These are phyloP conservation scores for Ogataea saltuana DNA, from an alignment of 805 yeast species.

Conservation along the genomic window DNA sequence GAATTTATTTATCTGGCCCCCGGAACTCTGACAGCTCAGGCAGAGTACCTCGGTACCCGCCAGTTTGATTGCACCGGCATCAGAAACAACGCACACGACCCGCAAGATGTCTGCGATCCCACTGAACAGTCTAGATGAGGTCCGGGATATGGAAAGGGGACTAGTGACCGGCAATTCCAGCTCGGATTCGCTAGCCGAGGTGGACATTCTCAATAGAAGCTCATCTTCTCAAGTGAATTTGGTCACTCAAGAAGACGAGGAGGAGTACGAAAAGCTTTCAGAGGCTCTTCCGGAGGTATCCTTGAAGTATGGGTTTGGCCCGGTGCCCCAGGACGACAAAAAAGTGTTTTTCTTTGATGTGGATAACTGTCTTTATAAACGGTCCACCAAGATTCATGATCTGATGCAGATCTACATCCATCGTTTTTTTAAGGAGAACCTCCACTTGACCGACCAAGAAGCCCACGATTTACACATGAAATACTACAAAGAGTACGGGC, in stretches of 20 bases:
- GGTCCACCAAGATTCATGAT: conserved; percentile 76
- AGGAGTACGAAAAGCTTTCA: conserved; percentile 15
- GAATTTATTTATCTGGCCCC: too few relatives aligned
- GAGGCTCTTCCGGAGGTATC: conserved; percentile 30
- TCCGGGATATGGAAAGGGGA: conserved; percentile 14
- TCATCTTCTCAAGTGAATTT: conserved; percentile 19
- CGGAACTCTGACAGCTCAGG: too few relatives aligned
- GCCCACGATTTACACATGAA: conserved; percentile 70
- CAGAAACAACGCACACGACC: background rate
- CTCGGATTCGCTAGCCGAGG: conserved; percentile 12
- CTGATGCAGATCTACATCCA: conserved; percentile 87
- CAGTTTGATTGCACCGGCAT: background rate
- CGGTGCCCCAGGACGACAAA: conserved; percentile 29
- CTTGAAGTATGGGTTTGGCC: conserved; percentile 32
- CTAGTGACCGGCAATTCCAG: conserved; percentile 5
- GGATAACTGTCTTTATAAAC: conserved; percentile 84
- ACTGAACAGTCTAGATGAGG: conserved; percentile 19
- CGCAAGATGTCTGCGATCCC: conserved; percentile 18
- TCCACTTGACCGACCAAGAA: conserved; percentile 65
- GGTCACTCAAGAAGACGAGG: conserved; percentile 10
- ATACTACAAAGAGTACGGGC: conserved; percentile 85
- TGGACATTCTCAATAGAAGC: conserved; percentile 12
- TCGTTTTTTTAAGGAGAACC: conserved; percentile 67
- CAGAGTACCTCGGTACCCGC: too few relatives aligned
- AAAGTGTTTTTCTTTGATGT: conserved; percentile 80